Evolutionary conservation across 1,284 basidiomycete species (phyloP).

Genomic region (Apiotrichum siamense): DNA sequence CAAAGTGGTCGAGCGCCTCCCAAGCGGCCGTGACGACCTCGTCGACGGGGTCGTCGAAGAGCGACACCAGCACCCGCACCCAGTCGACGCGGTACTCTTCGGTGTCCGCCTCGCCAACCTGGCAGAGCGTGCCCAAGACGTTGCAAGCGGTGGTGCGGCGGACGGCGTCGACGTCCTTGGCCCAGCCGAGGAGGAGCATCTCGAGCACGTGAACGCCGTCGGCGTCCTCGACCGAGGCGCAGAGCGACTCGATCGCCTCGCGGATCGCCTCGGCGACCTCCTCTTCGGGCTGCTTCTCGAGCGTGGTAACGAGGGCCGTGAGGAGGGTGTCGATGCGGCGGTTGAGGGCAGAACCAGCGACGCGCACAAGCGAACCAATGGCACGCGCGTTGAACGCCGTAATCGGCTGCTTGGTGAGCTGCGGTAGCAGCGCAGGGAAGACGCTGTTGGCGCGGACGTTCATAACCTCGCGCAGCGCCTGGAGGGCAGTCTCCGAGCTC

Average conservation of each 20-base stretch:
- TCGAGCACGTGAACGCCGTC: conserved; percentile 85
- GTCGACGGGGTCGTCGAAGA: conserved; percentile 72
- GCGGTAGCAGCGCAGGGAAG: conserved; percentile 96
- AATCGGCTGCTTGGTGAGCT: conserved; percentile 83
- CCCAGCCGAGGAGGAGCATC: conserved; percentile 84
- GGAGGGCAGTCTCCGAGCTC: conserved; percentile 86
- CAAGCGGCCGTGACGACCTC: conserved; percentile 76
- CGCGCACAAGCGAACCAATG: conserved; percentile 80
- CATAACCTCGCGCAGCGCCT: conserved; percentile 90
- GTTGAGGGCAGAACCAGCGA: conserved; percentile 85
- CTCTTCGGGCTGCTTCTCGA: conserved; percentile 58
- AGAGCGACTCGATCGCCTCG: conserved; percentile 57
- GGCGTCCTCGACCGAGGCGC: conserved; percentile 63
- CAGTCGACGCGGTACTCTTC: conserved; percentile 86
- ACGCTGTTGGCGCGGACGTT: conserved; percentile 83
- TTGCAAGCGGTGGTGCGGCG: conserved; percentile 72
- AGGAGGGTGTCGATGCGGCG: conserved; percentile 71
- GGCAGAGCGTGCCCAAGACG: conserved; percentile 73
- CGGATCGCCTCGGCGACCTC: conserved; percentile 68
- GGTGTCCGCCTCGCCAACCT: conserved; percentile 66
- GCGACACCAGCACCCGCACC: conserved; percentile 83
- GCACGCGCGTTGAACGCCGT: conserved; percentile 94
- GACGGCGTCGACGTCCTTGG: conserved; percentile 63
- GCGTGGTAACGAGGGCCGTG: conserved; percentile 63
- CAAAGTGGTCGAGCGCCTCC: conserved; percentile 75